A percentile compares a stretch with the other conserved stretches of the same genome.
Evolutionary conservation across 768 basidiomycete genomes (phyloP).

Genomic region (Obba rivulosa): DNA sequence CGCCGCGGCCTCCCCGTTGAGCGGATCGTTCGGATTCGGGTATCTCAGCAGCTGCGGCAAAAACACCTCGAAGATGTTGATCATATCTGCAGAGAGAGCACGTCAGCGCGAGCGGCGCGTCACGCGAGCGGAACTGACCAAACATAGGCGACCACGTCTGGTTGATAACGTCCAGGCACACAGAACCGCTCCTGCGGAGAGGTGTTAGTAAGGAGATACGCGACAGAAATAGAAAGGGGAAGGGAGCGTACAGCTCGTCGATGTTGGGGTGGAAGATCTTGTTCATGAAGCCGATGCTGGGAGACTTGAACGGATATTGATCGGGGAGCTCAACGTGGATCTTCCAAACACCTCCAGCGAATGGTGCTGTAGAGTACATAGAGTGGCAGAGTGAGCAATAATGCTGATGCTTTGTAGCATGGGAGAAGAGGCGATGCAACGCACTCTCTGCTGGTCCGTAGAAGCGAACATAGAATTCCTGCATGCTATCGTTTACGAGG

Average conservation of each 20-base stretch:
- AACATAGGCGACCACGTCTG: conserved; percentile 99
- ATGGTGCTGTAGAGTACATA: conserved; percentile 68
- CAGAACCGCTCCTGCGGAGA: conserved; percentile 79
- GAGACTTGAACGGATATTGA: conserved; percentile 98
- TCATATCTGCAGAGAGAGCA: conserved; percentile 66
- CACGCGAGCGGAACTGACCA: conserved; percentile 46
- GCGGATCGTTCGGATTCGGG: conserved; percentile 96
- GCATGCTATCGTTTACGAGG: conserved; percentile 97
- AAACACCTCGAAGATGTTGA: conserved; percentile 99
- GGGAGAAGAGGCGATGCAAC: conserved; percentile 24
- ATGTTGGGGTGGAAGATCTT: conserved; percentile 99
- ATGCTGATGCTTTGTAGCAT: not conserved
- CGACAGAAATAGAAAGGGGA: not conserved
- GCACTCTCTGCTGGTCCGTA: conserved; percentile 90
- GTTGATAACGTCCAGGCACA: conserved; percentile 98
- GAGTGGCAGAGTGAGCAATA: not conserved
- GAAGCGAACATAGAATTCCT: conserved; percentile 97
- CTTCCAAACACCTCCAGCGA: conserved; percentile 98
- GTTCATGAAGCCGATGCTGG: conserved; percentile 99
- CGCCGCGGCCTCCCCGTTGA: conserved; percentile 97
- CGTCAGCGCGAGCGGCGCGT: not conserved
- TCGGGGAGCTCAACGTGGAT: conserved; percentile 98
- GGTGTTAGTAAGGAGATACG: conserved; percentile 6
- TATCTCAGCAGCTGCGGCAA: conserved; percentile 95
- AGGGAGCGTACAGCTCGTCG: conserved; percentile 81